Evolutionary conservation across 176 grass and related monocot species (phyloP), one percentile per base, ranked within the genome.

Genomic region (Carex kokanica): DNA sequence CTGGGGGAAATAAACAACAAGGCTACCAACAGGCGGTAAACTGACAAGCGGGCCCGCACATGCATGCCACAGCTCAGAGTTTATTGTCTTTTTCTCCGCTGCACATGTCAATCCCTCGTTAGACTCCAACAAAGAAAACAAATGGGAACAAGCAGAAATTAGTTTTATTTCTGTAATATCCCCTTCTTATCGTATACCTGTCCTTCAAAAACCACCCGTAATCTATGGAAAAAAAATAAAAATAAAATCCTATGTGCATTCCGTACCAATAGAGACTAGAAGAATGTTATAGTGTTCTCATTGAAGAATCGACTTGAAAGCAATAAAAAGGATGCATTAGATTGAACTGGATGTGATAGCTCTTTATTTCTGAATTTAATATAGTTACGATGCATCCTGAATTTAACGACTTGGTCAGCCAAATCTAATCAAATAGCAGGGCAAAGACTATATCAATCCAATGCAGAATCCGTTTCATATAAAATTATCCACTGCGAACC

Each of bases 1-100:
- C 59, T 99, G 97, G 11, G 97, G 93, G 85, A 95, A 99, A 90
- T 99, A 99, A 90, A 99, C 93, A 80, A 99, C 93, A 85, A 99
- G 93, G 80, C 97, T 99, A 58, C 97, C 91, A 53, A 99, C 96
- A 86, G 97, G 97, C 43, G 97, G 97, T 85, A 99, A 80, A 40
- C 83, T 89, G 80, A 96, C 93, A 41, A 99, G 93, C 49, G 93
- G 97, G 23, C 97, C 97, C 55, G 93, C 97, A 88, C 97, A 99
- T 51, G 97, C 97, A 86, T 93, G 87, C 97, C 97, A 99, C 60
- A 99, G 88, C 89, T 99, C 93, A 52, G 88, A 80, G 88, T 96
- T 99, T 80, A 99, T 96, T 85, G 88, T 74, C 88, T 93, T 96
- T 82, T 88, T 85, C 85, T 95, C 97, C 79, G 86, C 91, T 93